These are phyloP conservation scores for Lactarius hatsudake DNA, from an alignment of 768 basidiomycete species.

Conservation along the genomic window DNA sequence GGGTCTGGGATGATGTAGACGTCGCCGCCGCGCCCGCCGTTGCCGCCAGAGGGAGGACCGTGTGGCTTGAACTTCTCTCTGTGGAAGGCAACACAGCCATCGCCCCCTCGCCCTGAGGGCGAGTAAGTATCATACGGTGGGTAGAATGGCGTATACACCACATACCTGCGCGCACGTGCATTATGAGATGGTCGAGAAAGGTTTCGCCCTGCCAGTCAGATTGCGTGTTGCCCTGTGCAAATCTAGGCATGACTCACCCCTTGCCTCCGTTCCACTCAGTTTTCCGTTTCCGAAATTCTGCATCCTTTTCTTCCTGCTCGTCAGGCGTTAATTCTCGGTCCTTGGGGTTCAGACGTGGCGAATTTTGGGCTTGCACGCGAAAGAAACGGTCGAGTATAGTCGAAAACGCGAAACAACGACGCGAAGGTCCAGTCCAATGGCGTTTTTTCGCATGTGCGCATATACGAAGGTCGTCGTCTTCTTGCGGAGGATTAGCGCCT, in stretches of 20 bases:
- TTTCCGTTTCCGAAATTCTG: constrained; percentile 45
- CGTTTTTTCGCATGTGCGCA: neutral
- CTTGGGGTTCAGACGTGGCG: neutral
- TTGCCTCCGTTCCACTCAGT: constrained; percentile 75
- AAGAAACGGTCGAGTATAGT: constrained; percentile 8
- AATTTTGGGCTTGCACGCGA: neutral
- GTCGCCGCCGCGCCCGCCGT: constrained; percentile 85
- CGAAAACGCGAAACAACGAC: neutral
- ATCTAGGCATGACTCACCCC: constrained; percentile 43
- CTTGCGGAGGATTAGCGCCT: neutral
- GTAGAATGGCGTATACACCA: neutral
- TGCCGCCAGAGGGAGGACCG: constrained; percentile 91
- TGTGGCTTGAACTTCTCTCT: constrained; percentile 81
- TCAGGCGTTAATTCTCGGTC: neutral
- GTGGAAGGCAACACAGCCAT: constrained; percentile 92
- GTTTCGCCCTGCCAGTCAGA: constrained; percentile 55
- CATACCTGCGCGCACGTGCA: constrained; percentile 74
- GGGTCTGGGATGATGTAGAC: constrained; percentile 82
- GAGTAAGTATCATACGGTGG: neutral
- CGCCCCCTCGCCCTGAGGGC: constrained; percentile 74
- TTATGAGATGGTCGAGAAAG: constrained; percentile 79
- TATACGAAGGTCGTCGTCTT: neutral
- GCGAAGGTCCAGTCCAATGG: neutral
- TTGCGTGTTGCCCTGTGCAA: constrained; percentile 4
- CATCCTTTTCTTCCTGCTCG: constrained; percentile 20